These are phyloP conservation scores for Fusarium duplospermum DNA, from an alignment of 2,329 filamentous ascomycete genomes.

Conservation along the genomic window DNA sequence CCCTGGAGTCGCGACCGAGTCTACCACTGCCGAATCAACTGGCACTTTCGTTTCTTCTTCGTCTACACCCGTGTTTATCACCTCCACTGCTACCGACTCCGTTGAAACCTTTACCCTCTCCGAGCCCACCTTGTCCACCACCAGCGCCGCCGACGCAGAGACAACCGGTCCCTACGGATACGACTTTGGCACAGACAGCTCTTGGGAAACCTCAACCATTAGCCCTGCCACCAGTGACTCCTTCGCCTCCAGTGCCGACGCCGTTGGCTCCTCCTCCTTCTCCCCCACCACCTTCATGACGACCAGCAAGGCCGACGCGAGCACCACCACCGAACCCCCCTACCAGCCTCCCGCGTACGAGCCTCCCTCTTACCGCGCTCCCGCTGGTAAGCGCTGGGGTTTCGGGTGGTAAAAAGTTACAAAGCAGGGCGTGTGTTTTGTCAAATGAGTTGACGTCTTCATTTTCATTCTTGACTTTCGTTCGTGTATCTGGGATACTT, in stretches of 20 bases:
- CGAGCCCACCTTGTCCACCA: background rate
- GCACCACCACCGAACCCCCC: constrained; percentile 11
- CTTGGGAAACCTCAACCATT: constrained; percentile 16
- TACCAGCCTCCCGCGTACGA: constrained; percentile 42
- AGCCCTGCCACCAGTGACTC: background rate
- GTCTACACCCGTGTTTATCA: background rate
- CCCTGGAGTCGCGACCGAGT: background rate
- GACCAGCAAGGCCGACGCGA: constrained; percentile 31
- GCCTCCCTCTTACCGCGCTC: constrained; percentile 33
- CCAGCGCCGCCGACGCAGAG: background rate
- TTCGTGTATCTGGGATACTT: constrained; percentile 6
- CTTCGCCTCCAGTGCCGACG: constrained; percentile 23
- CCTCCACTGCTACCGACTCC: background rate
- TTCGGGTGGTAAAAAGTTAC: constrained; percentile 12
- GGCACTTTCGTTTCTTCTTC: background rate
- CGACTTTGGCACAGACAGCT: constrained; percentile 20
- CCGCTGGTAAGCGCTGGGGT: constrained; percentile 38
- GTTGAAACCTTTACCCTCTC: background rate
- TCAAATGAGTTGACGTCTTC: background rate
- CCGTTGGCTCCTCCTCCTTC: constrained; percentile 7
- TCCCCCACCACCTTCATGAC: constrained; percentile 41
- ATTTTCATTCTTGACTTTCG: constrained; percentile 10
- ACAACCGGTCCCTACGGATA: constrained; percentile 24
- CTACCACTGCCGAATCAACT: background rate
- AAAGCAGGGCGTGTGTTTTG: background rate